Conservation (phyloP, 352 stramenopile species). For the Globisporangium parvum region DNA sequence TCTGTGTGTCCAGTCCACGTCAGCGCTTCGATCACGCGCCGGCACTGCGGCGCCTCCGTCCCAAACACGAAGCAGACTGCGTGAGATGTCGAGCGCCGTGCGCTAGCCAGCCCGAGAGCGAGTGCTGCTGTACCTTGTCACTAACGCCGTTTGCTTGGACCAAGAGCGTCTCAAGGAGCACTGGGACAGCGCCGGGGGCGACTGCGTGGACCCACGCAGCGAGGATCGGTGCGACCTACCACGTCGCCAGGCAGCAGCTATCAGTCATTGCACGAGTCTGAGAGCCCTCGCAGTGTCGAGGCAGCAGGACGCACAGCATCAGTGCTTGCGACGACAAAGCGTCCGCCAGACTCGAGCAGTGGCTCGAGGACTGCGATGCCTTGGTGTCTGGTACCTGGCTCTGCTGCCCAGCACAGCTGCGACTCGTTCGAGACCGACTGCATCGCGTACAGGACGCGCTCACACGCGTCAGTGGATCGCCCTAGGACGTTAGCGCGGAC, state of each 20-base stretch:
- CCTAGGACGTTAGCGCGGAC: background rate
- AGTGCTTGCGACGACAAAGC: background rate
- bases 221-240: constrained; percentile 4
- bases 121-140: background rate
- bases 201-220: background rate
- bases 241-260: background rate
- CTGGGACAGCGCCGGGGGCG: background rate
- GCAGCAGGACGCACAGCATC: constrained; percentile 4
- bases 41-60: background rate
- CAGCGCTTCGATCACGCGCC: constrained; percentile 14
- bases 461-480: background rate
- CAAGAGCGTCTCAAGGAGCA: constrained; percentile 3
- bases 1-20: constrained; percentile 17
- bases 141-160: too few relatives aligned
- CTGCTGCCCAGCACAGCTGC: background rate
- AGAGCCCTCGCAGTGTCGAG: too few relatives aligned
- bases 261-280: background rate
- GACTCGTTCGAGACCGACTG: background rate
- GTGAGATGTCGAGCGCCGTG: background rate
- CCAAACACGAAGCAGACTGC: background rate
- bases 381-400: background rate
- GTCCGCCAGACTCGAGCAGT: background rate
- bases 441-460: background rate
- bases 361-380: background rate
- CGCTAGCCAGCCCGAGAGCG: background rate